These are phyloP conservation scores for Uronychia setigera DNA, from an alignment of 73 alveolate species.

Conservation along the genomic window DNA sequence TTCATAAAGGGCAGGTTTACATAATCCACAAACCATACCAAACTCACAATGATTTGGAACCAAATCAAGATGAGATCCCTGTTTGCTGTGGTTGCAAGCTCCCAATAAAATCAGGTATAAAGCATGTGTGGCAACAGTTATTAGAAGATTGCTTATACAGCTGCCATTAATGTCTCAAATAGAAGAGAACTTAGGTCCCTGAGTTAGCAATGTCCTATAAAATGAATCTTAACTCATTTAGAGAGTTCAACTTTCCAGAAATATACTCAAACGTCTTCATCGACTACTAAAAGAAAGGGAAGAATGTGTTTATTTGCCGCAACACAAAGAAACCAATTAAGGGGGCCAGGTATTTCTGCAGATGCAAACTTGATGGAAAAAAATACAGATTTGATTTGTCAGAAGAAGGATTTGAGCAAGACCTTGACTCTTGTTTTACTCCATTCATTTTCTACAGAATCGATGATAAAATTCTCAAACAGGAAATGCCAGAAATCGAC, in stretches of 20 bases:
- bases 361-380: neutral
- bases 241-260: neutral
- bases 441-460: neutral
- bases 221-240: neutral
- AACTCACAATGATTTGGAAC: neutral
- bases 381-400: neutral
- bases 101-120: neutral
- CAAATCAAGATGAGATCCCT: neutral
- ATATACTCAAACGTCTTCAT: neutral
- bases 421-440: neutral
- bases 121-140: neutral
- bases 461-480: neutral
- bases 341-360: neutral
- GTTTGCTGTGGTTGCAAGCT: neutral
- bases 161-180: neutral
- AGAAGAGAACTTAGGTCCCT: neutral
- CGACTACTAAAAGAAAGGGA: neutral
- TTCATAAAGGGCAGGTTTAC: neutral
- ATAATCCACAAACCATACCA: neutral
- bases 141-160: neutral
- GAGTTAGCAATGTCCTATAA: neutral
- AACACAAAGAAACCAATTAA: neutral
- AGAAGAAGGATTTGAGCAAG: neutral
- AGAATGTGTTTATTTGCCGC: neutral
- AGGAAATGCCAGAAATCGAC: neutral